phyloP scores from a whole-genome alignment of 495 filamentous ascomycete genomes.

The Aspergillus bridgeri region DNA sequence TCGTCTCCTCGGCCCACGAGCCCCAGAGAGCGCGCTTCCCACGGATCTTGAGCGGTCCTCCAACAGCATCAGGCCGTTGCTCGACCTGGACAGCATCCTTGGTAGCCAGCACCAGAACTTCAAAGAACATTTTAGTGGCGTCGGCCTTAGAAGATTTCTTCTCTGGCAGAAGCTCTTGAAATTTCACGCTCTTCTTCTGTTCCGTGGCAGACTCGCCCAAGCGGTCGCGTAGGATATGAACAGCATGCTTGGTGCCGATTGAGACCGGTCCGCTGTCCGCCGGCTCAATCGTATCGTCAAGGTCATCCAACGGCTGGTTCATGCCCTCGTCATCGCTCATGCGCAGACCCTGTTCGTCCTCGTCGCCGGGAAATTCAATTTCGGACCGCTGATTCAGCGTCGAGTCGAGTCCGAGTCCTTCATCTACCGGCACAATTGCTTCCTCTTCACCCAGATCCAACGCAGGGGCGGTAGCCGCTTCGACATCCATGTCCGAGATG shows the following conservation, averaged over 20 bases:
- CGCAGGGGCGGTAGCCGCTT: conserved; percentile 61
- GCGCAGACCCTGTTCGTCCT: conserved; percentile 41
- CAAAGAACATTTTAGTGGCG: conserved; percentile 99
- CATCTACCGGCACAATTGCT: conserved; percentile 39
- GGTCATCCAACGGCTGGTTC: conserved; percentile 43
- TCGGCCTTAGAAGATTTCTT: conserved; percentile 72
- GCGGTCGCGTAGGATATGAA: conserved; percentile 86
- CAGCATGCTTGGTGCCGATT: conserved; percentile 87
- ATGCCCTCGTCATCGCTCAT: conserved; percentile 54
- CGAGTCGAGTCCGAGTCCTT: conserved; percentile 51
- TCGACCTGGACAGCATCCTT: conserved; percentile 99
- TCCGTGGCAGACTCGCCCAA: conserved; percentile 63
- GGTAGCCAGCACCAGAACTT: conserved; percentile 89
- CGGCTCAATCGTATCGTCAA: conserved; percentile 80
- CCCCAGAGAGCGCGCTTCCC: conserved; percentile 94
- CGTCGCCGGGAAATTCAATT: conserved; percentile 64
- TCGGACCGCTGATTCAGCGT: conserved; percentile 44
- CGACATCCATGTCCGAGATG: conserved; percentile 72
- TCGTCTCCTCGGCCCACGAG: conserved; percentile 85
- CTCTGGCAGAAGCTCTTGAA: conserved; percentile 89
- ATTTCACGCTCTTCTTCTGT: conserved; percentile 76
- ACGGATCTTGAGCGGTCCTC: conserved; percentile 72
- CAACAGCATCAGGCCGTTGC: conserved; percentile 69
- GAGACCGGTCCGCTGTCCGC: conserved; percentile 81
- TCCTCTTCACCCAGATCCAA: conserved; percentile 69